These are phyloP conservation scores for Suhomyces anneliseae DNA, from an alignment of 1,139 yeast genomes.

Conservation along the genomic window DNA sequence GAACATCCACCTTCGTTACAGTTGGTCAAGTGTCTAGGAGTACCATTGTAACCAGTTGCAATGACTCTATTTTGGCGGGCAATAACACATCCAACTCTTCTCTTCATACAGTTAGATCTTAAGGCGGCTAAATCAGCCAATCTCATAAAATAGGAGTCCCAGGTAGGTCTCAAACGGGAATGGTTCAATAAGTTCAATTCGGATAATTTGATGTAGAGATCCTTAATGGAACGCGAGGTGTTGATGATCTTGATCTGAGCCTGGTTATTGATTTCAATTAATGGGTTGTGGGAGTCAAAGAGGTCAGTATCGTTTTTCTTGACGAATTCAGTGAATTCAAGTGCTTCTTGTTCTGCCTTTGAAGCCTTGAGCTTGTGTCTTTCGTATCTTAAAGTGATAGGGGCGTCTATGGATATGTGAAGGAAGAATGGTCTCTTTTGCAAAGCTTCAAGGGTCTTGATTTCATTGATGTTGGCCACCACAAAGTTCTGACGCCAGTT, in stretches of 20 bases:
- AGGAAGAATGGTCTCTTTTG: slow-evolving; percentile 82
- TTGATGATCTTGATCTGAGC: slow-evolving; percentile 67
- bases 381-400: slow-evolving; percentile 53
- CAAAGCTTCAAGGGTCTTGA: slow-evolving; percentile 48
- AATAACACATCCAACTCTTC: slow-evolving; percentile 94
- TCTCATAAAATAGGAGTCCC: slow-evolving; percentile 96
- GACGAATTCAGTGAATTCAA: slow-evolving; percentile 43
- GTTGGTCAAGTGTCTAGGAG: slow-evolving; percentile 83
- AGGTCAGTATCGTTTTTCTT: slow-evolving; percentile 44
- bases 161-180: slow-evolving; percentile 79
- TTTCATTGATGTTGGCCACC: slow-evolving; percentile 48
- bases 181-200: slow-evolving; percentile 55
- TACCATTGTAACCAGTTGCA: slow-evolving; percentile 97
- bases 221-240: slow-evolving; percentile 47
- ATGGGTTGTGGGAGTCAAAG: slow-evolving; percentile 35
- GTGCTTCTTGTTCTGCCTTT: not conserved
- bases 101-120: slow-evolving; percentile 93
- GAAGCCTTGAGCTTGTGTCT: slow-evolving; percentile 32
- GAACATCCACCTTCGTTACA: slow-evolving; percentile 96
- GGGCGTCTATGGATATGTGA: slow-evolving; percentile 79
- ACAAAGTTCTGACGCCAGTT: slow-evolving; percentile 71
- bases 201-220: slow-evolving; percentile 51
- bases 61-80: slow-evolving; percentile 83
- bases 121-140: slow-evolving; percentile 91
- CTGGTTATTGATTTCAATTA: slow-evolving; percentile 53